Conservation (phyloP, 345 rosid genomes). For the Eucalyptus albens region DNA sequence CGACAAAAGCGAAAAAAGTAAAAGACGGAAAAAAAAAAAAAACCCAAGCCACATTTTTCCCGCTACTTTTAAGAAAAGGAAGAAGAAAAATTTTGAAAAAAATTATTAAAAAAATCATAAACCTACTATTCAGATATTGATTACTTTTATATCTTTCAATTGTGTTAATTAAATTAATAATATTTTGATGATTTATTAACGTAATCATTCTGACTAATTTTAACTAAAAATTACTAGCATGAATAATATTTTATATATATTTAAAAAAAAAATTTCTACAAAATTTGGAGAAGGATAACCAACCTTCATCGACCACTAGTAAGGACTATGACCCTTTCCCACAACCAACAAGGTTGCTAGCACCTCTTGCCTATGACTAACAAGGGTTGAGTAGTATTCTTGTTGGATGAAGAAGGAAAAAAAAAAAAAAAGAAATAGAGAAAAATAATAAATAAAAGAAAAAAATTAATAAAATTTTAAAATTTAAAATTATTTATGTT, state of each 20-base stretch:
- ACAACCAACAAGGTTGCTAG: rapidly evolving
- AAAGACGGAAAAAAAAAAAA: background rate
- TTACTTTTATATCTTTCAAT: background rate
- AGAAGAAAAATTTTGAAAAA: background rate
- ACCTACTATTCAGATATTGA: background rate
- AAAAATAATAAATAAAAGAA: too few species aligned
- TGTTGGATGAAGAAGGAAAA: background rate
- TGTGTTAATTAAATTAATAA: background rate
- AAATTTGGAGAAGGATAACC: rapidly evolving
- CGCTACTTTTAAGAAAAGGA: background rate
- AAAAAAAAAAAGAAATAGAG: too few species aligned
- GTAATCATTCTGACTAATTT: rapidly evolving
- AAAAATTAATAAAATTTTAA: too few species aligned
- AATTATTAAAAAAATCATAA: background rate
- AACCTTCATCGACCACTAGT: rapidly evolving
- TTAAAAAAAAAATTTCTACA: too few species aligned
- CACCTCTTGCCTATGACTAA: rapidly evolving
- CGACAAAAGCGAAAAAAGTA: background rate
- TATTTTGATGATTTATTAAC: background rate
- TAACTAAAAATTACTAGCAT: background rate
- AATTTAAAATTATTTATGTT: background rate
- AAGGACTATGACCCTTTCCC: background rate
- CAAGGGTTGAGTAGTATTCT: background rate
- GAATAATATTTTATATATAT: background rate
- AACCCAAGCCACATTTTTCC: background rate